Base-by-base conservation (phyloP, 164 flowering plant genomes). In the Berberis vulgaris region DNA sequence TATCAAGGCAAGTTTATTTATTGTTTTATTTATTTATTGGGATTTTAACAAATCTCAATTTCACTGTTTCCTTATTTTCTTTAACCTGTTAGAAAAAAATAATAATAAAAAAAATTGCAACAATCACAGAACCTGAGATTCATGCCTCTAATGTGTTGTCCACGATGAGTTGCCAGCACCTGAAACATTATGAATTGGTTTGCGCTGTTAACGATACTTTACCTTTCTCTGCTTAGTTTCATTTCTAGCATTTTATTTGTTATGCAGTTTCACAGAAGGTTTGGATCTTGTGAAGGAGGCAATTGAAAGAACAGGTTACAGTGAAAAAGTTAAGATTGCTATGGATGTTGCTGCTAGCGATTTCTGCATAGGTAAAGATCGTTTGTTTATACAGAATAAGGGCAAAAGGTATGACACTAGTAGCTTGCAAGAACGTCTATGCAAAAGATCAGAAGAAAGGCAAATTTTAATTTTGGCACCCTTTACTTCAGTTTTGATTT, bases 201-300 rank as follows among this genome's bases (percentile, higher is more conserved):
- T 26, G n/a, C 10, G n/a, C 11, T 6, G 6, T 38, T 13, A 54
- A 54, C 7, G 3, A 1, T 2, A 12, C n/a, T 9, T 11, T 52
- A 7, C 54, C n/a, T 10, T 3, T 7, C 11, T 52, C 3, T 52
- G 2, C 38, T 26, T 53, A 9, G 13, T 4, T 10, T 61, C 10
- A 47, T 47, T 52, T 4, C 60, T 45, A 47, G 57, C n/a, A 47
- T 41, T 40, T 44, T 50, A 62, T 66, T 45, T 49, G 63, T 4
- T 63, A 60, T 72, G 72, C 96, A 95, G 99, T 76, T 56, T 86
- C 53, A 77, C 70, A 49, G 97, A 95, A 77, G 96, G 81, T 53
- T 66, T 95, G 80, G 97, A 87, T 79, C 83, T 91, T 76, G 91
- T 91, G 50, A 85, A 77, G 70, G 96, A 91, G 75, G 99, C 99